A percentile compares a stretch with the other conserved stretches of the same genome.
These are phyloP conservation scores for Mycena sp. DNA, from an alignment of 1,284 basidiomycete species.

Conservation along the genomic window DNA sequence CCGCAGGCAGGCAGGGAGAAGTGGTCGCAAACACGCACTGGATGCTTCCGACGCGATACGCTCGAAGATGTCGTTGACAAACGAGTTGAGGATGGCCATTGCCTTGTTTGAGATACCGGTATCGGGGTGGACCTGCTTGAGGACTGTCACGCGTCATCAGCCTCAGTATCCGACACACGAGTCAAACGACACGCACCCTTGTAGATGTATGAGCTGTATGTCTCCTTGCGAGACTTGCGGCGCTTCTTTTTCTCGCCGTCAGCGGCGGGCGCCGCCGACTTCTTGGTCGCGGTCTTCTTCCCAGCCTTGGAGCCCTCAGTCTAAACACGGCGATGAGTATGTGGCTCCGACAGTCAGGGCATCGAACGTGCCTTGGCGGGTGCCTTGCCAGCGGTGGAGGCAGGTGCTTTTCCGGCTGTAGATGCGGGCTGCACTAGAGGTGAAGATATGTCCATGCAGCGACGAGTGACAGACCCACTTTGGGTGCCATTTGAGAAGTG, in stretches of 20 bases:
- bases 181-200: constrained; percentile 66
- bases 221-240: constrained; percentile 91
- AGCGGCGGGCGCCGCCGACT: constrained; percentile 64
- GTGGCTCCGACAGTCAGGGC: too few relatives aligned
- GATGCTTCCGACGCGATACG: constrained; percentile 91
- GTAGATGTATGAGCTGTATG: constrained; percentile 95
- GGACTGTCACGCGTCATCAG: constrained; percentile 57
- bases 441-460: not conserved
- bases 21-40: constrained; percentile 55
- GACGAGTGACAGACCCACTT: constrained; percentile 42
- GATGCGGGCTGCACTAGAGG: constrained; percentile 61
- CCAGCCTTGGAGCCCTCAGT: constrained; percentile 77
- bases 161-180: not conserved
- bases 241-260: constrained; percentile 89
- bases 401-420: constrained; percentile 85
- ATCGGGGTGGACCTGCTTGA: constrained; percentile 95
- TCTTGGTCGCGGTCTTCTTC: constrained; percentile 79
- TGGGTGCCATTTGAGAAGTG: constrained; percentile 67
- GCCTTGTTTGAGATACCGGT: constrained; percentile 98
- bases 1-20: not conserved
- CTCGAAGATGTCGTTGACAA: constrained; percentile 95
- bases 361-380: too few relatives aligned
- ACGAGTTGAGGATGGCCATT: constrained; percentile 94
- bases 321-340: too few relatives aligned
- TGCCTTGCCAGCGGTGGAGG: constrained; percentile 80